Conservation (phyloP, 2,329 filamentous ascomycete species). For the Colletotrichum sp. region DNA sequence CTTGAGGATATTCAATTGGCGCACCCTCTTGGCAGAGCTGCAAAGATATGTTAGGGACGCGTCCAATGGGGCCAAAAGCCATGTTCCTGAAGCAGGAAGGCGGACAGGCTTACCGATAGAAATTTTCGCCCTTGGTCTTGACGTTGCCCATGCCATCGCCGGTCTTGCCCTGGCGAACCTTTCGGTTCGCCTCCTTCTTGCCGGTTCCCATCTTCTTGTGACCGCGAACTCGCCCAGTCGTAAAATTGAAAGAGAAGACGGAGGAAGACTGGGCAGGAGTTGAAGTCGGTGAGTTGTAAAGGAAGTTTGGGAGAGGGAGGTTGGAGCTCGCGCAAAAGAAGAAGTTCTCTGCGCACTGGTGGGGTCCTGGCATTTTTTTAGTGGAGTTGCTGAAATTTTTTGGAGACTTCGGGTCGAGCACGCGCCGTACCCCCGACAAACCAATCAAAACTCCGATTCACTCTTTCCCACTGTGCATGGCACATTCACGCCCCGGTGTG, state of each 20-base stretch:
- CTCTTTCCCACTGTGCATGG: background rate
- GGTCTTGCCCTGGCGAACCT: slow-evolving; percentile 83
- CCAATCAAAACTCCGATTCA: background rate
- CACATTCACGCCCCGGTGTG: background rate
- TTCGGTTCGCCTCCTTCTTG: slow-evolving; percentile 89
- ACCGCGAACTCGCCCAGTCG: slow-evolving; percentile 20
- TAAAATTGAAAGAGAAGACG: slow-evolving; percentile 3
- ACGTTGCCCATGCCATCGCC: slow-evolving; percentile 91
- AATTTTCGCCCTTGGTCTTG: slow-evolving; percentile 95
- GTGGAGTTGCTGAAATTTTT: slow-evolving; percentile 17
- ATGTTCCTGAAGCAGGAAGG: background rate
- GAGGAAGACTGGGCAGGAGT: slow-evolving; percentile 10
- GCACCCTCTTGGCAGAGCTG: slow-evolving; percentile 82
- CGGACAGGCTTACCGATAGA: slow-evolving; percentile 74
- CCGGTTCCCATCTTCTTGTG: slow-evolving; percentile 74
- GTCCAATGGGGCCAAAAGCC: background rate
- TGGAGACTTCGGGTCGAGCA: slow-evolving; percentile 14
- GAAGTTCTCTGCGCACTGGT: slow-evolving; percentile 18
- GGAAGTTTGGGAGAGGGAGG: slow-evolving; percentile 22
- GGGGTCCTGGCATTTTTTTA: slow-evolving; percentile 19
- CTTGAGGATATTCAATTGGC: slow-evolving; percentile 88
- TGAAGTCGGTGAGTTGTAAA: slow-evolving; percentile 4
- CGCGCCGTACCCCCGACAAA: slow-evolving; percentile 7
- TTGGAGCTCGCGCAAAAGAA: slow-evolving; percentile 10
- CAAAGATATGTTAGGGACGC: background rate